A percentile compares a stretch with the other conserved stretches of the same genome.
These are phyloP conservation scores for Achlya hypogyna DNA, from an alignment of 352 stramenopile genomes.

Conservation along the genomic window DNA sequence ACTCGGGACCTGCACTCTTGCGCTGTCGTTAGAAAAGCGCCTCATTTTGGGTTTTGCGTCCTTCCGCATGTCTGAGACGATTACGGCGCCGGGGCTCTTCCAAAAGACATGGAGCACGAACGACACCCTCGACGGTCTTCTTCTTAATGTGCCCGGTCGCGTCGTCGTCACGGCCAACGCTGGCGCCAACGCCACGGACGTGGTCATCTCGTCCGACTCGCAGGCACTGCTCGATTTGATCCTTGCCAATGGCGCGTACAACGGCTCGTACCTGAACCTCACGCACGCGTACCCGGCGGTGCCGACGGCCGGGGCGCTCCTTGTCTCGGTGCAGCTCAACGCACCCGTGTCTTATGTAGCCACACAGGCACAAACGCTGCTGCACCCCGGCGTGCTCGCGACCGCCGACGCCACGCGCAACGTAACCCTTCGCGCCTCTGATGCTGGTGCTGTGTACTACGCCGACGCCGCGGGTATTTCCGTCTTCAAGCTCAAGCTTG, in stretches of 20 bases:
- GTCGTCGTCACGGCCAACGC: conserved; percentile 1
- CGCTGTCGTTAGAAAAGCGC: no score
- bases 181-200: background rate
- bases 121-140: background rate
- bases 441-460: conserved; percentile 8
- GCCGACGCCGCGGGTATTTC: background rate
- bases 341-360: conserved; percentile 4
- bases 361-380: background rate
- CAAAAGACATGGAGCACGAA: conserved; percentile 11
- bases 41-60: background rate
- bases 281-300: background rate
- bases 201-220: conserved; percentile 4
- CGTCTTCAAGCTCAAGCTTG: background rate
- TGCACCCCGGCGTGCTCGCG: background rate
- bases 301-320: background rate
- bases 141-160: conserved; percentile 5
- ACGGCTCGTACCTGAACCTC: conserved; percentile 18
- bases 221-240: conserved; percentile 8
- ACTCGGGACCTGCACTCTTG: no score
- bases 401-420: background rate
- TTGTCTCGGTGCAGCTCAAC: background rate
- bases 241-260: background rate
- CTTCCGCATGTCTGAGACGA: conserved; percentile 4
- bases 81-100: conserved; percentile 1
- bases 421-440: background rate